phyloP scores from a whole-genome alignment of 345 rosid genomes.

The Nephelium lappaceum region DNA sequence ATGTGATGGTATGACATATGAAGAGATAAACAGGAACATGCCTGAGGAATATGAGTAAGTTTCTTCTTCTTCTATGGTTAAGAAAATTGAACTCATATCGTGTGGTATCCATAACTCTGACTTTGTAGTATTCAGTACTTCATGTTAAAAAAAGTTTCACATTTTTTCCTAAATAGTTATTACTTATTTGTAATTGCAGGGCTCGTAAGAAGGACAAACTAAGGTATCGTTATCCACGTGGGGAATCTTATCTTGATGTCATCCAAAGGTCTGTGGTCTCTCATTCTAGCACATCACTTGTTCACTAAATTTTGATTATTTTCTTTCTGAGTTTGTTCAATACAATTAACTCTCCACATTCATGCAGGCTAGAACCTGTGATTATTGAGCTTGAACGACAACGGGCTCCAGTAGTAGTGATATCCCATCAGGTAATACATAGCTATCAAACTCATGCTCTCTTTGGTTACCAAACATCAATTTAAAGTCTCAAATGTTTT shows the following conservation, averaged over 20 bases:
- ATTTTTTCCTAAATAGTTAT: conserved; percentile 6
- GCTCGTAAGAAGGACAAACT: conserved; percentile 89
- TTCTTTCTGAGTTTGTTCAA: conserved; percentile 6
- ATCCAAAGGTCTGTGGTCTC: conserved; percentile 74
- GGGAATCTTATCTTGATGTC: conserved; percentile 98
- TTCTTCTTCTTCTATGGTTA: conserved; percentile 14
- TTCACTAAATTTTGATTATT: neutral
- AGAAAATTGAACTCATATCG: conserved; percentile 3
- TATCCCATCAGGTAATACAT: conserved; percentile 90
- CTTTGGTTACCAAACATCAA: neutral
- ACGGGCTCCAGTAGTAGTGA: conserved; percentile 96
- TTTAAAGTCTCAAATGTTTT: conserved; percentile 6
- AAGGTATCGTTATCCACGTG: conserved; percentile 95
- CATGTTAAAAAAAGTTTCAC: neutral
- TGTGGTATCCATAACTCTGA: neutral
- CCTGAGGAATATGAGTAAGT: conserved; percentile 97
- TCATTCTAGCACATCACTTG: neutral
- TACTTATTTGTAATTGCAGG: conserved; percentile 37
- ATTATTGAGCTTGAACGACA: conserved; percentile 97
- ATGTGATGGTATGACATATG: conserved; percentile 99
- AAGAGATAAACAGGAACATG: conserved; percentile 90
- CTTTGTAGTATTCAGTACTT: neutral
- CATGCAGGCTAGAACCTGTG: conserved; percentile 94
- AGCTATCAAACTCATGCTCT: conserved; percentile 9
- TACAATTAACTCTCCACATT: conserved; percentile 15